These are phyloP conservation scores for Suillus americanus DNA, from an alignment of 768 basidiomycete genomes.

Conservation along the genomic window DNA sequence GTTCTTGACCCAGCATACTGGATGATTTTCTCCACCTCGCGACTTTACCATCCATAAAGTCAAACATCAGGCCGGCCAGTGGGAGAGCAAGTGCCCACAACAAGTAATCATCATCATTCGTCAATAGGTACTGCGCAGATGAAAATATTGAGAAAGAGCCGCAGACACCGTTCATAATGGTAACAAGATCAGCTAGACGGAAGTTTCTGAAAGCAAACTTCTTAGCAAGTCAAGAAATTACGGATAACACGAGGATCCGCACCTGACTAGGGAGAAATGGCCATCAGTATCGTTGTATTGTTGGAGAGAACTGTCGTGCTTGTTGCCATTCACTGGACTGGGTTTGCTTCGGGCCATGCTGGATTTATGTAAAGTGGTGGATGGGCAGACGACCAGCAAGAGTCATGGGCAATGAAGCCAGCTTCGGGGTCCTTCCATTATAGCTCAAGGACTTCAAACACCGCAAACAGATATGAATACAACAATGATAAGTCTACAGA, in stretches of 20 bases:
- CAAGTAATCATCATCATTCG: slow-evolving; percentile 75
- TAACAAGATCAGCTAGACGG: slow-evolving; percentile 95
- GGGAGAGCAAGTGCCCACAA: slow-evolving; percentile 89
- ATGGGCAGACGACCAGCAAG: slow-evolving; percentile 19
- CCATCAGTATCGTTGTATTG: slow-evolving; percentile 89
- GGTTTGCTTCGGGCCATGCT: slow-evolving; percentile 32
- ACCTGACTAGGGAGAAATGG: slow-evolving; percentile 98
- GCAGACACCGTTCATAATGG: slow-evolving; percentile 99
- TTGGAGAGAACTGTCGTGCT: slow-evolving; percentile 44
- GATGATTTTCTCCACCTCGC: slow-evolving; percentile 95
- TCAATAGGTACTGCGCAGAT: slow-evolving; percentile 83
- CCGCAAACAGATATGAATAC: slow-evolving; percentile 10
- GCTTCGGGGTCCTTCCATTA: neutral
- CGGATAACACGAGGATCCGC: slow-evolving; percentile 10
- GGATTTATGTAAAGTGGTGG: slow-evolving; percentile 2
- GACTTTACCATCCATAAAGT: slow-evolving; percentile 96
- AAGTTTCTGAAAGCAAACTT: slow-evolving; percentile 70
- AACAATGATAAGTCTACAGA: neutral
- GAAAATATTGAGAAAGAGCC: slow-evolving; percentile 95
- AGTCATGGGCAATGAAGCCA: slow-evolving; percentile 21
- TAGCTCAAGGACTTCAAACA: slow-evolving; percentile 6
- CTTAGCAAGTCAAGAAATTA: slow-evolving; percentile 15
- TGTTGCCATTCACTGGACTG: slow-evolving; percentile 21
- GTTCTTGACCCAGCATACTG: slow-evolving; percentile 95
- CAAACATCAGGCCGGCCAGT: slow-evolving; percentile 93